Evolutionary conservation across 2,329 filamentous ascomycete genomes (phyloP).

Genomic region (Alternaria triticimaculans): DNA sequence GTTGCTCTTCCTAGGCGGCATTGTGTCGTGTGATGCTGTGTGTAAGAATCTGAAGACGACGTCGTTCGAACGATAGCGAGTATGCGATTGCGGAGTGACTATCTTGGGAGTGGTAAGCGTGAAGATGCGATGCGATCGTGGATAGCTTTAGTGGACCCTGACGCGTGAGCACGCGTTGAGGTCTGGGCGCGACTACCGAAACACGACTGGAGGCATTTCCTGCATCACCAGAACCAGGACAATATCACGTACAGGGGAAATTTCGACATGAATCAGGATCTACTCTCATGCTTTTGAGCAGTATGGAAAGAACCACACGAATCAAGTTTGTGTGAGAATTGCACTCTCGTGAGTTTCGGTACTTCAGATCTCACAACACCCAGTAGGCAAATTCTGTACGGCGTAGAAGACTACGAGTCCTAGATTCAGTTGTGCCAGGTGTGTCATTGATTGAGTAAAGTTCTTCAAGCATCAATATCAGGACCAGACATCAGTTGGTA

Average conservation of each 20-base stretch:
- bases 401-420: background rate
- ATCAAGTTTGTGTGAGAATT: background rate
- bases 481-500: background rate
- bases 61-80: background rate
- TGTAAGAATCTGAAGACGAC: background rate
- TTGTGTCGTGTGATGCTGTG: slow-evolving; percentile 26
- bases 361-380: background rate
- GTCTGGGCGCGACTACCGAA: slow-evolving; percentile 16
- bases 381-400: background rate
- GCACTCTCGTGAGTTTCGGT: background rate
- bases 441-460: background rate
- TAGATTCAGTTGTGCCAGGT: background rate
- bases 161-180: slow-evolving; percentile 41
- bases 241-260: background rate
- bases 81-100: slow-evolving; percentile 7
- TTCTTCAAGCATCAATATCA: background rate
- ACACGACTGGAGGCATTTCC: background rate
- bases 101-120: slow-evolving; percentile 12
- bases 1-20: slow-evolving; percentile 59
- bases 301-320: background rate
- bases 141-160: slow-evolving; percentile 25
- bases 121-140: slow-evolving; percentile 16
- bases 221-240: background rate
- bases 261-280: too few species aligned
- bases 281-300: too few species aligned